Evolutionary conservation across 805 yeast species (phyloP).

Genomic region (Saturnispora quitensis): DNA sequence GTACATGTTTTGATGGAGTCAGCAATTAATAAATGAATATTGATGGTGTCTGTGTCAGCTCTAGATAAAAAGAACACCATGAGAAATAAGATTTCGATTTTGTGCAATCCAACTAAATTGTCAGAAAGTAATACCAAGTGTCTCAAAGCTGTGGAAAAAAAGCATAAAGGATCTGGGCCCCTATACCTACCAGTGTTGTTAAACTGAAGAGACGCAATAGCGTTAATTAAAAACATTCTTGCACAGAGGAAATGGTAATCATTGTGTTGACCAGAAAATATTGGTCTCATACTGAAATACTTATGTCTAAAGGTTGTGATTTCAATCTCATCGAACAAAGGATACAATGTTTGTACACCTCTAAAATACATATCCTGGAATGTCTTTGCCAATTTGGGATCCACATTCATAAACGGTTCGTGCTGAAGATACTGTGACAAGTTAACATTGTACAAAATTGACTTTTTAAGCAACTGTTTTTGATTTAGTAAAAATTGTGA

Average conservation of each 20-base stretch:
- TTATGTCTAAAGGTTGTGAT: constrained; percentile 41
- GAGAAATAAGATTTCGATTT: constrained; percentile 43
- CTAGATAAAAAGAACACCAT: constrained; percentile 48
- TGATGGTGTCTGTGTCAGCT: constrained; percentile 51
- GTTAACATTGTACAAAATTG: constrained; percentile 36
- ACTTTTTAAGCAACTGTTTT: constrained; percentile 9
- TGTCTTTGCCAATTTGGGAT: constrained; percentile 39
- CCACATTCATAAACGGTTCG: constrained; percentile 46
- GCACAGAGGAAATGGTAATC: constrained; percentile 45
- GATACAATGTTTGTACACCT: constrained; percentile 47
- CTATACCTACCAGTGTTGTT: constrained; percentile 48
- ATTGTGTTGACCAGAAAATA: constrained; percentile 21
- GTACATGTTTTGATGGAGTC: constrained; percentile 43
- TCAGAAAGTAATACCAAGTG: constrained; percentile 39
- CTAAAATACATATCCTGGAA: constrained; percentile 48
- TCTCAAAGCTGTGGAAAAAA: constrained; percentile 51
- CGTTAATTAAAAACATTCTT: constrained; percentile 46
- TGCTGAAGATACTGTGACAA: constrained; percentile 35
- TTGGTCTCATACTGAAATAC: constrained; percentile 29
- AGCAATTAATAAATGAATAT: constrained; percentile 42
- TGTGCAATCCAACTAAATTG: constrained; percentile 32
- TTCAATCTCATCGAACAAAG: constrained; percentile 44
- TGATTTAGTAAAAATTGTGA: constrained; percentile 2
- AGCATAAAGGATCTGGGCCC: constrained; percentile 46
- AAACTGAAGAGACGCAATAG: constrained; percentile 43